Evolutionary conservation across 257 asterid genomes (phyloP).

Genomic region (Leonotis leonurus): DNA sequence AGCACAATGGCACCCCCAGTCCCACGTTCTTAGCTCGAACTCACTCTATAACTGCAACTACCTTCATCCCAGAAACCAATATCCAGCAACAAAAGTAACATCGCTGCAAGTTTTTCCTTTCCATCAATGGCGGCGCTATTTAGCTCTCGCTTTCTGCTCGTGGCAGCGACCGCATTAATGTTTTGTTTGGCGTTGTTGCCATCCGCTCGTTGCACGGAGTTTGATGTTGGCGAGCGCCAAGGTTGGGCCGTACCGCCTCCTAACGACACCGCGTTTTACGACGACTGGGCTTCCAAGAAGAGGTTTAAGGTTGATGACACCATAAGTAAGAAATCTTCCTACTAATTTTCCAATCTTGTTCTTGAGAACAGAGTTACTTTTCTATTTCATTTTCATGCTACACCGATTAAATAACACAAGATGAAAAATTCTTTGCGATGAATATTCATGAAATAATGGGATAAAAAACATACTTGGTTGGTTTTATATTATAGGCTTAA

Average conservation of each 20-base stretch:
- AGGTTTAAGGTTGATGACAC: conserved; percentile 56
- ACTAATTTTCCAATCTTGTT: too few species aligned
- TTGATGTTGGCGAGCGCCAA: conserved; percentile 40
- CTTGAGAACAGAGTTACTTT: too few species aligned
- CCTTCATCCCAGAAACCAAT: too few species aligned
- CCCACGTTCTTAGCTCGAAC: background rate
- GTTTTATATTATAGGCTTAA: too few species aligned
- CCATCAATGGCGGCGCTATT: conserved; percentile 22
- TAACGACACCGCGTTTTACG: conserved; percentile 33
- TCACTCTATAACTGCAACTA: conserved; percentile 8
- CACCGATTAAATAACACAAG: too few species aligned
- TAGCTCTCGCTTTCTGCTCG: conserved; percentile 16
- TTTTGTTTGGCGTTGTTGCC: background rate
- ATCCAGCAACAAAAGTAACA: too few species aligned
- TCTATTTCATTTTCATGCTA: too few species aligned
- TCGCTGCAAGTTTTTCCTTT: background rate
- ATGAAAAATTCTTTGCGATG: too few species aligned
- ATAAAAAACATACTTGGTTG: too few species aligned
- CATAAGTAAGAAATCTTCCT: conserved; percentile 70
- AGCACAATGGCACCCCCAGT: conserved; percentile 22
- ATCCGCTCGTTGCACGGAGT: conserved; percentile 32
- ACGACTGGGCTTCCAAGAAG: conserved; percentile 58
- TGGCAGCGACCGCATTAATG: background rate
- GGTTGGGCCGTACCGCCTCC: conserved; percentile 58
- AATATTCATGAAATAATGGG: too few species aligned